A percentile compares a stretch with the other conserved stretches of the same genome.
phyloP scores from a whole-genome alignment of 2,329 filamentous ascomycete species.

The Penicillium psychrosexuale region DNA sequence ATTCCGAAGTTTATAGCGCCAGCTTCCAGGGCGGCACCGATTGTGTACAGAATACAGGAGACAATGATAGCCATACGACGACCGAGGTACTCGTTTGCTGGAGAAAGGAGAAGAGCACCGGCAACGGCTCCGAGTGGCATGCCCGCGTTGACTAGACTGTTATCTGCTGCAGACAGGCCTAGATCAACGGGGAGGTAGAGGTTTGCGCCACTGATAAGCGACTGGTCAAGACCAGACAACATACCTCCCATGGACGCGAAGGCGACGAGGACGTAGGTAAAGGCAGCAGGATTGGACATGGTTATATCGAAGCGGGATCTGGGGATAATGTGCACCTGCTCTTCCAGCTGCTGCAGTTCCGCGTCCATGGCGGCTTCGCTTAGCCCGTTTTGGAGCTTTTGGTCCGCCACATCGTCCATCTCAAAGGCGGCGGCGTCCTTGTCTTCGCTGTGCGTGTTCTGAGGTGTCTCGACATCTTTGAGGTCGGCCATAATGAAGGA shows the following conservation, averaged over 20 bases:
- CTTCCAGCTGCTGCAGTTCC: conserved; percentile 31
- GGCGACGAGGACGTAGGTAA: conserved; percentile 65
- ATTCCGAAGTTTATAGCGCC: conserved; percentile 67
- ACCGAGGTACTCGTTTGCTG: conserved; percentile 65
- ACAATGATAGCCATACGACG: conserved; percentile 66
- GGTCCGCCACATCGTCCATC: conserved; percentile 27
- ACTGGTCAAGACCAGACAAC: conserved; percentile 69
- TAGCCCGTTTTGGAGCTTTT: conserved; percentile 21
- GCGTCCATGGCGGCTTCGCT: conserved; percentile 34
- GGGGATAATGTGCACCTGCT: conserved; percentile 21
- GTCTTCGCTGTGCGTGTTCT: conserved; percentile 24
- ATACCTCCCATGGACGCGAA: conserved; percentile 75
- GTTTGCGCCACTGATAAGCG: conserved; percentile 65
- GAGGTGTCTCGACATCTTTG: conserved; percentile 29
- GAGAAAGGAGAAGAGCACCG: conserved; percentile 64
- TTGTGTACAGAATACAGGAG: conserved; percentile 65
- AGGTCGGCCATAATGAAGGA: conserved; percentile 15
- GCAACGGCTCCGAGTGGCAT: conserved; percentile 71
- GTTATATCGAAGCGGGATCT: conserved; percentile 44
- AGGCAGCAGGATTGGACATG: conserved; percentile 61
- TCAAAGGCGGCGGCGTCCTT: conserved; percentile 22
- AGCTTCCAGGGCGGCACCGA: conserved; percentile 66
- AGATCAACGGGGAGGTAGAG: conserved; percentile 62
- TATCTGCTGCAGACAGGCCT: conserved; percentile 53
- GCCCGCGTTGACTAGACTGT: conserved; percentile 65